phyloP scores from a whole-genome alignment of 208 protist genomes.

The Porcisia deanei region DNA sequence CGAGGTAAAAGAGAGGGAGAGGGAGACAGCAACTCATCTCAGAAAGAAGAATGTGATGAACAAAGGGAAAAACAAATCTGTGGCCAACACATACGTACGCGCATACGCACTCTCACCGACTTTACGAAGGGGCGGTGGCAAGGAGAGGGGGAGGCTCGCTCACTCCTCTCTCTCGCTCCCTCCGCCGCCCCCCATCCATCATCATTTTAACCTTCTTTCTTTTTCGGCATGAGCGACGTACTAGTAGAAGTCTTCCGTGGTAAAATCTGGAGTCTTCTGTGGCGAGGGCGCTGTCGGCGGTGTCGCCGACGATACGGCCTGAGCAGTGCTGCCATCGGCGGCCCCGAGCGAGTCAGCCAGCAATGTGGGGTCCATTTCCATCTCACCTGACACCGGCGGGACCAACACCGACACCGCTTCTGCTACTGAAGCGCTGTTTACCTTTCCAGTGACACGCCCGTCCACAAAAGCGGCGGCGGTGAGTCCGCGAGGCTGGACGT shows the following conservation, averaged over 20 bases:
- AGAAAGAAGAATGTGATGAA: background rate
- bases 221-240: background rate
- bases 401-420: background rate
- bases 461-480: conserved; percentile 10
- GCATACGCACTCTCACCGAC: background rate
- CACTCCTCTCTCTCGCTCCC: background rate
- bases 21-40: background rate
- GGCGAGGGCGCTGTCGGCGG: background rate
- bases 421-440: background rate
- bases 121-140: background rate
- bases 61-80: background rate
- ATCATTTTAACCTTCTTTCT: background rate
- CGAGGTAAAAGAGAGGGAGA: background rate
- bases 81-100: conserved; percentile 1
- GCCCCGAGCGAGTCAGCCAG: conserved; percentile 8
- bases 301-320: background rate
- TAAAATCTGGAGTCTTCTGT: conserved; percentile 34
- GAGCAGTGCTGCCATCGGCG: background rate
- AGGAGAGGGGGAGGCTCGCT: background rate
- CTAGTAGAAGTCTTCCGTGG: conserved; percentile 73
- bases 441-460: background rate
- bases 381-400: background rate
- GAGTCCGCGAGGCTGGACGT: conserved; percentile 18
- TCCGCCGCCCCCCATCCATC: too few species aligned
- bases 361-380: conserved; percentile 7